phyloP scores from a whole-genome alignment of 768 basidiomycete genomes.

The Tremella mesenterica region DNA sequence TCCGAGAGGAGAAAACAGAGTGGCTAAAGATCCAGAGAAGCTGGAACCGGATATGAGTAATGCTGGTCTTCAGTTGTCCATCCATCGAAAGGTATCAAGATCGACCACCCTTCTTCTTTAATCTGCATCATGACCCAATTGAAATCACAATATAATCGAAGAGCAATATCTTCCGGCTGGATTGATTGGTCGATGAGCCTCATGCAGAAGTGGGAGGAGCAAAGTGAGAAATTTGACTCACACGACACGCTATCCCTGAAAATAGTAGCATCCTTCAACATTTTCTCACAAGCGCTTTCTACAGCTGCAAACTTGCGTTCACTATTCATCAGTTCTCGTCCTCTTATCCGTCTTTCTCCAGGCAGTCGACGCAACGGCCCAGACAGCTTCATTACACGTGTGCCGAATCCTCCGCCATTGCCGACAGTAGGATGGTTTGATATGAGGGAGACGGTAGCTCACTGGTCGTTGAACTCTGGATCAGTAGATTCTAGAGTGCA shows the following conservation, averaged over 20 bases:
- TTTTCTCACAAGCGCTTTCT: conserved; percentile 74
- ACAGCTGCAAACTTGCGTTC: conserved; percentile 65
- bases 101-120: no score
- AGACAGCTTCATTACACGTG: no score
- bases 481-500: conserved; percentile 59
- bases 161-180: no score
- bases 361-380: no score
- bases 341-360: not conserved
- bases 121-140: no score
- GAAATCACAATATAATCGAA: no score
- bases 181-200: not conserved
- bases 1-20: conserved; percentile 46
- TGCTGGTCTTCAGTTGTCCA: no score
- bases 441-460: not conserved
- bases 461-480: conserved; percentile 80
- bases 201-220: not conserved
- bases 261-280: conserved; percentile 81
- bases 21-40: conserved; percentile 45
- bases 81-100: no score
- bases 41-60: conserved; percentile 44
- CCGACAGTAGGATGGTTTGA: not conserved
- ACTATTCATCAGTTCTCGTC: conserved; percentile 12
- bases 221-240: conserved; percentile 35
- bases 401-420: no score
- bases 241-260: conserved; percentile 76